A percentile compares a stretch with the other conserved stretches of the same genome.
Evolutionary conservation across 202 grass and related monocot genomes (phyloP).

Genomic region (Panicum virgatum): DNA sequence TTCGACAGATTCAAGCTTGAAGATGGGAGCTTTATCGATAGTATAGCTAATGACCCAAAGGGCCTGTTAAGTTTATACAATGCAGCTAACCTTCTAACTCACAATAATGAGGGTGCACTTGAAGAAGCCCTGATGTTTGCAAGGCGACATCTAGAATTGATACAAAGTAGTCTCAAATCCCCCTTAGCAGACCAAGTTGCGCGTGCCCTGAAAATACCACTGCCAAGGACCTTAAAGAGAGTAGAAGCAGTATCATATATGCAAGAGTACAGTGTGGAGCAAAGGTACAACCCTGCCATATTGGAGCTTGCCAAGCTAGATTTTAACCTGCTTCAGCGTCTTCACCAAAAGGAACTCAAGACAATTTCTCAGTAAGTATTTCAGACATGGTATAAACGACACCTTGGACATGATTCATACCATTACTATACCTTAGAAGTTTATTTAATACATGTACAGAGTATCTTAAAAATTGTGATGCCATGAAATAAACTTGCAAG

Average conservation of each 20-base stretch:
- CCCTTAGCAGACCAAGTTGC: slow-evolving; percentile 11
- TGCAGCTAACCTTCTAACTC: slow-evolving; percentile 34
- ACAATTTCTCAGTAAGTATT: background rate
- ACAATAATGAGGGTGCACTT: slow-evolving; percentile 21
- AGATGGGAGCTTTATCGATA: slow-evolving; percentile 4
- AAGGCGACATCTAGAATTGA: background rate
- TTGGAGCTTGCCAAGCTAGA: slow-evolving; percentile 46
- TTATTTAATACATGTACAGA: background rate
- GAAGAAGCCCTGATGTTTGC: slow-evolving; percentile 28
- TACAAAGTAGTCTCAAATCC: background rate
- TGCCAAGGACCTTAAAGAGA: slow-evolving; percentile 19
- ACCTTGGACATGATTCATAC: background rate
- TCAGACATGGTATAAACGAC: background rate
- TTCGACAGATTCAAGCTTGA: slow-evolving; percentile 39
- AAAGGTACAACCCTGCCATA: background rate
- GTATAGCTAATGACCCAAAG: slow-evolving; percentile 1
- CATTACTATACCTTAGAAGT: background rate
- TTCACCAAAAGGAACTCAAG: slow-evolving; percentile 28
- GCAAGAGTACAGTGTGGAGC: slow-evolving; percentile 8
- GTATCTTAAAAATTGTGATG: background rate
- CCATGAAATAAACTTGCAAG: too few relatives aligned
- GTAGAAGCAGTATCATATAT: slow-evolving; percentile 33
- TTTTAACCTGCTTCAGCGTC: slow-evolving; percentile 26
- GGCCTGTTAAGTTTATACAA: slow-evolving; percentile 45
- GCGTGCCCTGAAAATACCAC: slow-evolving; percentile 29